A percentile compares a stretch with the other conserved stretches of the same genome.
phyloP scores from a whole-genome alignment of 352 stramenopile species.

The Globisporangium spiculum region DNA sequence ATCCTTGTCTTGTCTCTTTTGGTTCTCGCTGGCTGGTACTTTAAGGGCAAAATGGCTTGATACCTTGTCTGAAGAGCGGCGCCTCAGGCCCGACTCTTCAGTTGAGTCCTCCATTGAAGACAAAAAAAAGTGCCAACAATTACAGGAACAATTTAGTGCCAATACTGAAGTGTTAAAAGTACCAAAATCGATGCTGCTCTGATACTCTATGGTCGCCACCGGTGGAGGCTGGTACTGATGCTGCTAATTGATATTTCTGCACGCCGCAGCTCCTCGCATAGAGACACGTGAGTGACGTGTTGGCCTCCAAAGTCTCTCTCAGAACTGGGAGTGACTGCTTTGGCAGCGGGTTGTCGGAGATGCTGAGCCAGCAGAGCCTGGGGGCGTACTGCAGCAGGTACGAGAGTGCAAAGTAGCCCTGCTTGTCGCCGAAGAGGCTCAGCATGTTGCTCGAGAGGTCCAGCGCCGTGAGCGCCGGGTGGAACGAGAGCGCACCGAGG shows the following conservation, averaged over 20 bases:
- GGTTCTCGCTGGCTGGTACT: neutral
- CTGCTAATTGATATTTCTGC: conserved; percentile 11
- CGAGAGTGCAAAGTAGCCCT: conserved; percentile 48
- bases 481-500: conserved; percentile 42
- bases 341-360: conserved; percentile 38
- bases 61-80: neutral
- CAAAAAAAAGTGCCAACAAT: neutral
- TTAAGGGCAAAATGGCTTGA: neutral
- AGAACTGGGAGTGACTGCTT: conserved; percentile 14
- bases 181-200: neutral
- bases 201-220: neutral
- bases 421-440: conserved; percentile 49
- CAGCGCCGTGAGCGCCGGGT: conserved; percentile 49
- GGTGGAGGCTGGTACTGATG: neutral
- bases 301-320: conserved; percentile 26
- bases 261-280: conserved; percentile 27
- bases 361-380: conserved; percentile 44
- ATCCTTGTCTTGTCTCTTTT: conserved; percentile 14
- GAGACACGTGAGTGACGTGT: conserved; percentile 41
- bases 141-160: neutral
- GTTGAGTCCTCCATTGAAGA: neutral
- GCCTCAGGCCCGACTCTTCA: neutral
- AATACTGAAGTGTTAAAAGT: neutral
- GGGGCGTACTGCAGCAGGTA: conserved; percentile 50
- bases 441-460: conserved; percentile 60